Conservation (phyloP, 805 yeast species). For the Pichia paraexigua region DNA sequence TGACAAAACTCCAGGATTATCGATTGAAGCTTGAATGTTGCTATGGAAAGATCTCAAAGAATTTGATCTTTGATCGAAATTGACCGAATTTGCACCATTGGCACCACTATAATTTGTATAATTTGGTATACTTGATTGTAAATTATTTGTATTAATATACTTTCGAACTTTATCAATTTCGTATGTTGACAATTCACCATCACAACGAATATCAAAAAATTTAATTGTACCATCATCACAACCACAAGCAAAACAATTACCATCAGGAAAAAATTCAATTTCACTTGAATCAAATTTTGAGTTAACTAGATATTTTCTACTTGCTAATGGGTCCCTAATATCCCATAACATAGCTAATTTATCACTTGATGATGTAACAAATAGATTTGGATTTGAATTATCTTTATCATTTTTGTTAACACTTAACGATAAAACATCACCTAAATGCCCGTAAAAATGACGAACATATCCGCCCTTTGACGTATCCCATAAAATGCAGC, state of each 20-base stretch:
- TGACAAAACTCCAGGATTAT: slow-evolving; percentile 63
- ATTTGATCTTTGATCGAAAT: slow-evolving; percentile 11
- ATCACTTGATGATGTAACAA: slow-evolving; percentile 62
- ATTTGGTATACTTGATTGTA: slow-evolving; percentile 1
- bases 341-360: slow-evolving; percentile 67
- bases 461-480: slow-evolving; percentile 44
- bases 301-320: slow-evolving; percentile 40
- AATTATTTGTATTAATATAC: slow-evolving; percentile 6
- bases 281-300: slow-evolving; percentile 53
- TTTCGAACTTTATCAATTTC: slow-evolving; percentile 16
- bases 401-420: slow-evolving; percentile 15
- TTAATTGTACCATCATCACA: slow-evolving; percentile 70
- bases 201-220: slow-evolving; percentile 69
- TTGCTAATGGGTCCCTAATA: slow-evolving; percentile 34
- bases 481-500: slow-evolving; percentile 75
- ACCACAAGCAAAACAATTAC: slow-evolving; percentile 64
- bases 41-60: slow-evolving; percentile 19
- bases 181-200: slow-evolving; percentile 55
- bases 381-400: slow-evolving; percentile 24
- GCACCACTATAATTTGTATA: not conserved
- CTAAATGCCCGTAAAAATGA: slow-evolving; percentile 58
- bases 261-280: slow-evolving; percentile 59
- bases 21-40: slow-evolving; percentile 32
- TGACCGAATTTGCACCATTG: not conserved
- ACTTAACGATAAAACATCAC: slow-evolving; percentile 56